Evolutionary conservation across 176 grass and related monocot species (phyloP).

Genomic region (Oryza punctata): DNA sequence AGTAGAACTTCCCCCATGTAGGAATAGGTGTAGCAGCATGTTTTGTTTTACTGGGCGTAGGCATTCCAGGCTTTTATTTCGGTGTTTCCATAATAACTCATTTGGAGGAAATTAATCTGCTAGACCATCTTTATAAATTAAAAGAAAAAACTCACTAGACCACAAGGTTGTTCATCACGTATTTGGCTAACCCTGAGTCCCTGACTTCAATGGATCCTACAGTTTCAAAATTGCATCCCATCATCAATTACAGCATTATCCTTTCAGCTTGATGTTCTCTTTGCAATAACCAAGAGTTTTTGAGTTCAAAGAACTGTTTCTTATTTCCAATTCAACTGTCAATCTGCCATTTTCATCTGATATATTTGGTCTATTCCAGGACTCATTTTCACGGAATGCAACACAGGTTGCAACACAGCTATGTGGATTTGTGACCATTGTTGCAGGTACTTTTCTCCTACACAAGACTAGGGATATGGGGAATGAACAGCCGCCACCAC

Average conservation of each 20-base stretch:
- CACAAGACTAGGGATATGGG: conserved; percentile 76
- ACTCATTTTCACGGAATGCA: conserved; percentile 61
- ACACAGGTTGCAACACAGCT: conserved; percentile 67
- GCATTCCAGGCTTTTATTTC: no score
- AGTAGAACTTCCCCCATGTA: not conserved
- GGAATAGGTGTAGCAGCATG: not conserved
- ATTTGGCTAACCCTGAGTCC: not conserved
- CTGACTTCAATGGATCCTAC: not conserved
- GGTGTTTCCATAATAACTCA: not conserved
- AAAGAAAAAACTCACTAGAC: not conserved
- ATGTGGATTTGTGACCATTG: conserved; percentile 73
- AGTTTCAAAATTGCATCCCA: not conserved
- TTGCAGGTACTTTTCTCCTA: conserved; percentile 74
- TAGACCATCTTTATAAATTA: not conserved
- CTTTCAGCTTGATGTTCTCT: conserved; percentile 10
- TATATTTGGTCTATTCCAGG: conserved; percentile 41
- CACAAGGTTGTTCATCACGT: not conserved
- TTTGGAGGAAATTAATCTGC: not conserved
- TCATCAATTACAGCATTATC: not conserved
- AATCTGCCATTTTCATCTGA: conserved; percentile 30
- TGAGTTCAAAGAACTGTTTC: not conserved
- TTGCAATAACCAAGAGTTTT: not conserved
- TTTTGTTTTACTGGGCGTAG: not conserved
- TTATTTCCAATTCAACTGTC: not conserved
- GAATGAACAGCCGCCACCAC: conserved; percentile 22